Base-by-base conservation (phyloP, 2,329 filamentous ascomycete genomes). In the Fusarium sp. region DNA sequence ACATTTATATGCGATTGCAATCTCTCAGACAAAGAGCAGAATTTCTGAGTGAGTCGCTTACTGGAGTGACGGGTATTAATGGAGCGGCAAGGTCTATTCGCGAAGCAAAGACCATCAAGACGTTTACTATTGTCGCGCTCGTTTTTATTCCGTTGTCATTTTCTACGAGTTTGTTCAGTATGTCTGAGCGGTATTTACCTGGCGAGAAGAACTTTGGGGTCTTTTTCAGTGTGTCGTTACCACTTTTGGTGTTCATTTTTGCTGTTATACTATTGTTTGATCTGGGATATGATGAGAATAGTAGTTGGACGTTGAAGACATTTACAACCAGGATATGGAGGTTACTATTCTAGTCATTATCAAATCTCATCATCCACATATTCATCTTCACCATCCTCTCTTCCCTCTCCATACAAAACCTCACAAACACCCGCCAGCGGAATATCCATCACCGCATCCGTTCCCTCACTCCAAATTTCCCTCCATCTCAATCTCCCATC, bases 381-480 rank as follows among this genome's bases (percentile, higher is more conserved):
- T 17, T 46, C 52, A 3, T 77, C 75, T 14, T 78, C 77, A 3
- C 50, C 72, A 6, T 78, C 76, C 20, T 80, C 81, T 64, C 75
- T 83, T 70, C 77, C 83, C 80, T 89, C 88, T 0, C 94, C 95
- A 81, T 98, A 99, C 27, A 99, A 80, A 38, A 99, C 91, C 84
- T 99, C 95, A 79, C 95, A 98, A 4, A 98, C 95, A 1, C 95
- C 96, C 14, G 94, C 95, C 73, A 98, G 88, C 12, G 96, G 96
- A 53, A 99, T 92, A 83, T 99, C 96, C 93, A 99, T 93, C 12
- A 98, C 96, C 3, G 94, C 96, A 85, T 99, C 96, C 0, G 96
- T 99, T 22, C 96, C 94, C 76, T 93, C 91, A 77, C 91, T 94
- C 96, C 96, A 99, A 22, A 97, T 87, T 65, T 86, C 88, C 77